Conservation (phyloP, 805 yeast species). For the Kodamaea kakaduensis region DNA sequence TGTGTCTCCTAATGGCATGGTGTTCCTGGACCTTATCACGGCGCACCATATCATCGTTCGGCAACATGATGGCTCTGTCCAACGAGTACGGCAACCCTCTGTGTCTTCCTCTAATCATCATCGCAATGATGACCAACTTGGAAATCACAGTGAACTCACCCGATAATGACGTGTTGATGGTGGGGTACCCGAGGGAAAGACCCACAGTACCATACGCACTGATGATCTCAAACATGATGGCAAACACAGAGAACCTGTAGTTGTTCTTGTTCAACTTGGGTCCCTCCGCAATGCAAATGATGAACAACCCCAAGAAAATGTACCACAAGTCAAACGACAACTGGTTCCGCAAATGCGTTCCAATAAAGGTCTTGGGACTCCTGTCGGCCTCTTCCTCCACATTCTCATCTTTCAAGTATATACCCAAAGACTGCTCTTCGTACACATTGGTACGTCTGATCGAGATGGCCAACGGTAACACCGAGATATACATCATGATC, state of each 20-base stretch:
- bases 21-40: conserved; percentile 60
- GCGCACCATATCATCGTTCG: conserved; percentile 59
- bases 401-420: conserved; percentile 49
- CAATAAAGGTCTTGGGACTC: conserved; percentile 61
- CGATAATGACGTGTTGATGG: conserved; percentile 61
- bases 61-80: conserved; percentile 90
- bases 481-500: conserved; percentile 98
- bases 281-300: conserved; percentile 85
- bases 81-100: conserved; percentile 92
- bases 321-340: conserved; percentile 95
- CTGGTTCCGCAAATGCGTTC: conserved; percentile 86
- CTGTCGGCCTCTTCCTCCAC: conserved; percentile 32
- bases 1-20: conserved; percentile 37
- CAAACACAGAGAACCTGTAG: conserved; percentile 59
- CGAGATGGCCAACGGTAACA: conserved; percentile 91
- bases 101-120: conserved; percentile 93
- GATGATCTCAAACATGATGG: conserved; percentile 78
- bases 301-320: conserved; percentile 76
- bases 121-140: conserved; percentile 78
- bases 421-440: conserved; percentile 95
- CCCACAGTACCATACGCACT: conserved; percentile 98
- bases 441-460: conserved; percentile 96
- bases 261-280: conserved; percentile 45
- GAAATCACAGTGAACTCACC: conserved; percentile 69
- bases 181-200: conserved; percentile 78